phyloP scores from a whole-genome alignment of 2,329 filamentous ascomycete genomes.

The Graphilbum sp. region DNA sequence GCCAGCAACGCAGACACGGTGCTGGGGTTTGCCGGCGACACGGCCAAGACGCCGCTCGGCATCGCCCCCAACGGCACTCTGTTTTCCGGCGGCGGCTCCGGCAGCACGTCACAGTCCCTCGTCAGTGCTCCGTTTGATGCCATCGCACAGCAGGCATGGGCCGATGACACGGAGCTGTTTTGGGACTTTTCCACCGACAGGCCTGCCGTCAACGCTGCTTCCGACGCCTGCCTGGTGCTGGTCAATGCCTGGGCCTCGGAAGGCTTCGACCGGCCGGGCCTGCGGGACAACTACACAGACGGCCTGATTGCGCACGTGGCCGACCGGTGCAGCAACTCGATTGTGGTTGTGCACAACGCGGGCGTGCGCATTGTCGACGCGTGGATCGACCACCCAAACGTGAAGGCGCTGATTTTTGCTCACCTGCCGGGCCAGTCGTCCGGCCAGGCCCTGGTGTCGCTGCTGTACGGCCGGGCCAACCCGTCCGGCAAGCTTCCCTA shows the following conservation, averaged over 20 bases:
- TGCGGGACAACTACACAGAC: slow-evolving; percentile 52
- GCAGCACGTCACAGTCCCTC: slow-evolving; percentile 19
- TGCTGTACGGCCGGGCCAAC: slow-evolving; percentile 39
- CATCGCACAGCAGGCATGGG: slow-evolving; percentile 29
- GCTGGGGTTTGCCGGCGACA: background rate
- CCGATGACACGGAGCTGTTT: slow-evolving; percentile 39
- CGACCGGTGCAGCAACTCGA: slow-evolving; percentile 39
- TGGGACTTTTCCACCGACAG: slow-evolving; percentile 36
- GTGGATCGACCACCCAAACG: slow-evolving; percentile 44
- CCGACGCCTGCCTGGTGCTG: slow-evolving; percentile 52
- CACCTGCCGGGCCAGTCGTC: slow-evolving; percentile 47
- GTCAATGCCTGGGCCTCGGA: slow-evolving; percentile 56
- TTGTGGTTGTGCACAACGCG: slow-evolving; percentile 48
- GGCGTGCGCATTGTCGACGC: slow-evolving; percentile 40
- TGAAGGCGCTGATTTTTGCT: slow-evolving; percentile 45
- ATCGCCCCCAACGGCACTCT: slow-evolving; percentile 26
- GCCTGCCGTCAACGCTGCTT: slow-evolving; percentile 30
- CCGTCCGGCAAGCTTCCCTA: slow-evolving; percentile 40
- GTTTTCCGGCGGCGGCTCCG: slow-evolving; percentile 21
- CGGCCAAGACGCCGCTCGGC: background rate
- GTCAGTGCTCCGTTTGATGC: slow-evolving; percentile 38
- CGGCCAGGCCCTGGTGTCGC: slow-evolving; percentile 33
- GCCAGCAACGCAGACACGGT: slow-evolving; percentile 4
- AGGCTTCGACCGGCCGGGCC: slow-evolving; percentile 42
- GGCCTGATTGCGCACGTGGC: slow-evolving; percentile 39